Evolutionary conservation across 768 basidiomycete genomes (phyloP), one percentile per base, ranked within the genome.

Genomic region (Suillus brevipes): DNA sequence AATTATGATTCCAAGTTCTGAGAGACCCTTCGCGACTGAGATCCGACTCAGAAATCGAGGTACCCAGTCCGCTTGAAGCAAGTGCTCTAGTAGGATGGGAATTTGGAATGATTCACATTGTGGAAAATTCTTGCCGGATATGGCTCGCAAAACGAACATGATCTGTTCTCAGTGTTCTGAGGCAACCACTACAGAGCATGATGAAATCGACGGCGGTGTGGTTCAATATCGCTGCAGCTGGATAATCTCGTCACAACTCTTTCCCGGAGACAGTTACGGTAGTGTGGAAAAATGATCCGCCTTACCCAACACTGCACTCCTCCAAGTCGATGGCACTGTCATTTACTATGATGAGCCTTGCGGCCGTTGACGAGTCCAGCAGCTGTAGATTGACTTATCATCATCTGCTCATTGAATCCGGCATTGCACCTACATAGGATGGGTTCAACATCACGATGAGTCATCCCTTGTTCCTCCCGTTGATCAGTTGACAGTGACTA

Each of bases 401-500:
- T 66, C 62, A 70, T 65, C 40, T 59, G 64, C 0, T 68, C 59
- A 34, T 66, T 64, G 8, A 71, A 42, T 4, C 70, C 60, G 1
- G 64, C 66, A 3, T 71, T 60, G 0, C 58, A 62, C 34, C 61
- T 57, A 36, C 34, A 36, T 8, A 36, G 1, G 8, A 12, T 65
- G 42, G 42, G 14, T 67, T 65, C 16, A 70, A 60, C 7, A 71
- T 53, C 63, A 52, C 16, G 47, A 42, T 65, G 10, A 66, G 43
- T 2, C 68, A 66, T 52, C 56, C 64, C 0, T 67, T 70, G 9
- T 34, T 59, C 50, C 66, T 73, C 67, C 1, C 61, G 59, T 36
- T 66, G 57, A 16, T 64, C 64, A 9, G 64, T 66, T 12, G 63
- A 67, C 14, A 61, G 64, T 4, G 64, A 75, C 68, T 71, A 67